Evolutionary conservation across 208 protist genomes (phyloP).

Genomic region (Vickermania ingenoplastis): DNA sequence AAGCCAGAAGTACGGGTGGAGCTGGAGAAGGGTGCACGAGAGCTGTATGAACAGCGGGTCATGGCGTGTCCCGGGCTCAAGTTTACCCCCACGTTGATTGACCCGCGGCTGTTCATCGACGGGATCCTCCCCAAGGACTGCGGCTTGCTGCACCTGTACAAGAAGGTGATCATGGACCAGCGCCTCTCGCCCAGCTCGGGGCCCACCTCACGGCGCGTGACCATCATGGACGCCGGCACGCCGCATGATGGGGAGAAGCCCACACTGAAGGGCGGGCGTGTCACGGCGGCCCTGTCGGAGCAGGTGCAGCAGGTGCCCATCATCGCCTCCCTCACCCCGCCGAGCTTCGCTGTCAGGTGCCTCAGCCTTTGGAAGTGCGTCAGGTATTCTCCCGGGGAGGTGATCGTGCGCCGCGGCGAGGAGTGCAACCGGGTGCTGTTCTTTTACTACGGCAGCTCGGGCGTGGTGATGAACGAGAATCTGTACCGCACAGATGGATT

Average conservation of each 20-base stretch:
- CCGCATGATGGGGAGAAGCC: constrained; percentile 4
- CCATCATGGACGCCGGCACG: constrained; percentile 16
- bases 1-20: constrained; percentile 35
- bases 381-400: constrained; percentile 28
- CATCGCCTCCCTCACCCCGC: constrained; percentile 19
- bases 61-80: constrained; percentile 29
- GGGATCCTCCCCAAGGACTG: constrained; percentile 14
- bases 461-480: constrained; percentile 32
- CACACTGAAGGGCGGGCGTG: background rate
- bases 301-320: constrained; percentile 23
- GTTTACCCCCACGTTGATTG: constrained; percentile 28
- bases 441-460: constrained; percentile 51
- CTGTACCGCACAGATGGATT: constrained; percentile 7
- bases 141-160: constrained; percentile 1
- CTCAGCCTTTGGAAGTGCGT: constrained; percentile 31
- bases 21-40: constrained; percentile 40
- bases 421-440: constrained; percentile 71
- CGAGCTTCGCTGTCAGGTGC: constrained; percentile 24
- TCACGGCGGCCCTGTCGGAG: background rate
- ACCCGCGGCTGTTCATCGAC: constrained; percentile 5
- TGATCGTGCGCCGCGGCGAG: constrained; percentile 38
- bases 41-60: constrained; percentile 29
- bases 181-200: background rate
- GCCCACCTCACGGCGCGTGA: constrained; percentile 21
- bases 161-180: background rate